Evolutionary conservation across 2,329 filamentous ascomycete genomes (phyloP), one percentile per base, ranked within the genome.

Genomic region (Whalleya microplaca): DNA sequence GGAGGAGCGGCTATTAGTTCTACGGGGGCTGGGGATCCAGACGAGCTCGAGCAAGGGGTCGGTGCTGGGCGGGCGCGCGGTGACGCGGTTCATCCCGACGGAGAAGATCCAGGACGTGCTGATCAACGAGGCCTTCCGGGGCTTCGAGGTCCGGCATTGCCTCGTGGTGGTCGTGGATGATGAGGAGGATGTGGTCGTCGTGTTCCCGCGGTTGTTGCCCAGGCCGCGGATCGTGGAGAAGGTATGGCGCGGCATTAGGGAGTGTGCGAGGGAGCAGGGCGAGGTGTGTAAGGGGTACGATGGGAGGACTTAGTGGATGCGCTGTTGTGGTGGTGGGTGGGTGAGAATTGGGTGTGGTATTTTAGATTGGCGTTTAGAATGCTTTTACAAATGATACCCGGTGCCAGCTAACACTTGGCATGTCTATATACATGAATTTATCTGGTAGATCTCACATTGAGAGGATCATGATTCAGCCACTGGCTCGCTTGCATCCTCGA

Each of bases 71-170:
- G 23, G 23, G 72, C 18, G 66, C 67, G 12, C 76, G 6, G 10
- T 14, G 52, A 82, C 82, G 67, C 75, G 83, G 53, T 83, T 87
- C 73, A 98, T 99, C 56, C 94, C 95, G 0, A 96, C 94, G 0
- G 90, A 89, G 44, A 88, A 91, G 74, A 96, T 99, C 55, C 91
- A 91, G 70, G 95, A 99, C 72, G 88, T 99, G 54, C 85, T 97
- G 51, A 90, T 99, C 48, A 92, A 97, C 72, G 95, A 99, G 78
- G 95, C 93, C 2, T 98, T 98, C 74, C 86, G 85, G 55, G 93
- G 93, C 0, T 96, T 97, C 69, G 91, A 93, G 75, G 92, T 98
- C 37, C 80, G 88, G 41, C 96, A 94, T 70, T 97, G 96, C 70
- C 78, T 99, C 8, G 86, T 91, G 3, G 90, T 98, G 27, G 89